Evolutionary conservation across 2,329 filamentous ascomycete species (phyloP), one percentile per base, ranked within the genome.

Genomic region (Xylariaceae sp.): DNA sequence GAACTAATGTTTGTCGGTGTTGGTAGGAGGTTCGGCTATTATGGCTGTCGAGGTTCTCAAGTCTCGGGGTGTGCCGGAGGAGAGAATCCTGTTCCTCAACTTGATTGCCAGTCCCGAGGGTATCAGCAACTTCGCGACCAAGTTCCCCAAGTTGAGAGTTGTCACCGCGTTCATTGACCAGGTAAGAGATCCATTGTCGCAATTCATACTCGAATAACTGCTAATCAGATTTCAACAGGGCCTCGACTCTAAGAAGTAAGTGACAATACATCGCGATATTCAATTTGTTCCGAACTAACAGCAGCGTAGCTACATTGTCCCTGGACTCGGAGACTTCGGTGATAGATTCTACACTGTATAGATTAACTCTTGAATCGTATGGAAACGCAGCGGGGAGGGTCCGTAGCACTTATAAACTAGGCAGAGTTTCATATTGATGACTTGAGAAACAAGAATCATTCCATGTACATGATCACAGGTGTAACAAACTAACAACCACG

Each of bases 1-100:
- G 17, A 17, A 17, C 17, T 68, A 56, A 67, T 50, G 9, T 47
- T 2, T 10, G 6, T 18, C 61, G 53, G 53, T 44, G 39, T 39
- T 6, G 7, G 34, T 65, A 94, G 92, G 93, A 67, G 94, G 94
- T 51, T 97, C 92, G 59, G 94, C 94, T 55, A 94, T 92, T 59
- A 96, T 99, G 90, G 94, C 94, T 35, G 92, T 97, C 15, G 90
- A 97, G 65, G 91, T 97, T 2, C 81, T 99, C 66, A 95, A 90
- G 73, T 87, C 87, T 45, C 88, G 90, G 65, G 94, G 94, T 37
- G 94, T 99, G 4, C 92, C 92, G 0, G 94, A 97, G 76, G 90
- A 97, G 66, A 88, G 90, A 59, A 99, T 99, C 63, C 80, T 97
- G 45, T 99, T 99, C 78, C 81, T 99, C 60, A 99, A 99, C 74